Evolutionary conservation across 148 eudicot species (phyloP), one percentile per base, ranked within the genome.

Genomic region (Rheum nobile): DNA sequence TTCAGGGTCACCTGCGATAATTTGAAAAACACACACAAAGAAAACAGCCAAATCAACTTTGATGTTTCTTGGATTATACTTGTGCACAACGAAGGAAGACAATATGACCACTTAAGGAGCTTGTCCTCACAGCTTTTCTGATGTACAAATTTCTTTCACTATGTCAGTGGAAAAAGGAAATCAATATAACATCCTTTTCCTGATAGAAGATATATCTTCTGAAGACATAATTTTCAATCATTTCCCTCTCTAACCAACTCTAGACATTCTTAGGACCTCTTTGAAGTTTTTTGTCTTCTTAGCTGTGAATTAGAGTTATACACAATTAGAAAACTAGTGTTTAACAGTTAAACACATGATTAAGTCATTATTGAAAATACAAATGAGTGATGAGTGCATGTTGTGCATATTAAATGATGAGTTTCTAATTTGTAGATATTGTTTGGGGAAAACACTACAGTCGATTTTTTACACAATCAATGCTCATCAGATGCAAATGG

Each of bases 1-100:
- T 77, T 93, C 97, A 39, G 97, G 98, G 75, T 93, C 98, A 70
- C 90, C 95, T 46, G 97, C 89, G 72, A 93, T 93, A 57, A 93
- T 91, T 97, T 93, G 80, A 78, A 83, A 10, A 4, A 77, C 21
- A 55, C 74, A 68, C n/a, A 76, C 71, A 74, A 22, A 42, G 52
- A 67, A 71, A 42, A 6, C 22, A 70, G 72, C 22, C 14, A 8
- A 39, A 70, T 70, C 47, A 70, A 70, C 11, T 42, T n/a, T 35
- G 42, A 28, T 32, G 71, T 28, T 16, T 67, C 22, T 48, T 48
- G 55, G 55, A 48, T 48, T 48, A 48, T 17, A 48, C 22, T 3
- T 2, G 55, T 48, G 22, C 24, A 19, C 22, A n/a, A n/a, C 7
- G 3, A 48, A 48, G 55, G 22, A 48, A 17, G 55, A 48, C 13